A percentile compares a stretch with the other conserved stretches of the same genome.
These are phyloP conservation scores for Phlebopus sp. DNA, from an alignment of 1,284 basidiomycete genomes.

Conservation along the genomic window DNA sequence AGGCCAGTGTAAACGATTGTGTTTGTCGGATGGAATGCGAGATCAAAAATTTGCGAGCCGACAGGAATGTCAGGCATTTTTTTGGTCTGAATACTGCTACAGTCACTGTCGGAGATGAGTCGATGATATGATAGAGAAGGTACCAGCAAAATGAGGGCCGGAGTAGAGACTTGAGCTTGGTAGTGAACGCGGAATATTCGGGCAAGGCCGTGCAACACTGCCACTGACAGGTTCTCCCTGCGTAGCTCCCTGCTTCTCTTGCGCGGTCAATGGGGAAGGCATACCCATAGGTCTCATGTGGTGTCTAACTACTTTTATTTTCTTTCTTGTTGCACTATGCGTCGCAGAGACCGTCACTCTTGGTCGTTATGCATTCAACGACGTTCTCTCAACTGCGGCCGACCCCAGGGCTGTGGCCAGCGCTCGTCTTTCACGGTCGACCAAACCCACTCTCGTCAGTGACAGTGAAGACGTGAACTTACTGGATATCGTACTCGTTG, in stretches of 20 bases:
- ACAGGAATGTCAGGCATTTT: constrained; percentile 71
- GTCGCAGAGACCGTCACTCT: constrained; percentile 15
- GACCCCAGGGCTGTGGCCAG: constrained; percentile 2
- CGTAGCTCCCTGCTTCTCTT: not conserved
- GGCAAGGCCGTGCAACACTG: not conserved
- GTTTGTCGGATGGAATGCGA: constrained; percentile 78
- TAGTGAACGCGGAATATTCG: not conserved
- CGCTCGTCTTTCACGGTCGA: constrained; percentile 8
- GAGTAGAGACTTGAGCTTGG: not conserved
- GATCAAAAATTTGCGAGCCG: constrained; percentile 83
- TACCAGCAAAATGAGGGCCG: not conserved
- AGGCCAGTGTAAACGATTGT: constrained; percentile 75
- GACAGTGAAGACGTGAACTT: constrained; percentile 50
- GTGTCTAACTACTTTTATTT: constrained; percentile 5
- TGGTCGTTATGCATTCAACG: constrained; percentile 8
- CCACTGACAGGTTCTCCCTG: not conserved
- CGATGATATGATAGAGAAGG: not conserved
- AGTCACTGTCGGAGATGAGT: not conserved
- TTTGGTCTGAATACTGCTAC: not conserved
- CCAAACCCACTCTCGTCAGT: constrained; percentile 13
- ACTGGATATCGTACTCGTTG: constrained; percentile 76
- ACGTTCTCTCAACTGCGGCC: constrained; percentile 12
- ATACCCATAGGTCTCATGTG: constrained; percentile 23
- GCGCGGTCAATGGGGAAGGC: constrained; percentile 26
- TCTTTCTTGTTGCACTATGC: constrained; percentile 9